These are phyloP conservation scores for Rhytidhysteron rufulum DNA, from an alignment of 2,329 filamentous ascomycete genomes.

Conservation along the genomic window DNA sequence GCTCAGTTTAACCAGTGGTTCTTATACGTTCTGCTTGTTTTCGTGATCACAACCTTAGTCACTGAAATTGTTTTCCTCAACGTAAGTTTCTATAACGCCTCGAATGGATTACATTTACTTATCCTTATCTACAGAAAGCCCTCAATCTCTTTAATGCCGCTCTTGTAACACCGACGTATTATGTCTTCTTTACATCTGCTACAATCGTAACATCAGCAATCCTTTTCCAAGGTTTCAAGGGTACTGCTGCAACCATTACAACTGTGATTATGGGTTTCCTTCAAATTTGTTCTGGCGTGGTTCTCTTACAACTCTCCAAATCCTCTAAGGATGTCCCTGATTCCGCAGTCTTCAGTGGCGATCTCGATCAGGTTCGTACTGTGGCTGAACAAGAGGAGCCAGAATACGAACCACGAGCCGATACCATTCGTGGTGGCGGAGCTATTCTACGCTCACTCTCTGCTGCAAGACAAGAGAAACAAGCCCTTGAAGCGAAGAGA, in stretches of 20 bases:
- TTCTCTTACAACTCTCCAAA: constrained; percentile 92
- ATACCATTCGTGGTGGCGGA: constrained; percentile 87
- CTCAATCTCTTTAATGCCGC: constrained; percentile 96
- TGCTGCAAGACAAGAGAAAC: constrained; percentile 68
- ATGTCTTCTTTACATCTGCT: constrained; percentile 94
- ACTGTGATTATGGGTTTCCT: constrained; percentile 93
- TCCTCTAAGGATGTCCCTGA: constrained; percentile 97
- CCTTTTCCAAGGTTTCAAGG: constrained; percentile 91
- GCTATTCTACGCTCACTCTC: constrained; percentile 85
- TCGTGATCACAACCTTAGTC: constrained; percentile 82
- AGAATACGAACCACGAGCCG: constrained; percentile 94
- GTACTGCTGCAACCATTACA: constrained; percentile 71
- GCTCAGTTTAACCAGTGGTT: constrained; percentile 98
- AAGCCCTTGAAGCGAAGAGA: constrained; percentile 73
- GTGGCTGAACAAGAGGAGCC: constrained; percentile 93
- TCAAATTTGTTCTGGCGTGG: constrained; percentile 87
- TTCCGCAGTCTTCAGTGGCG: constrained; percentile 83
- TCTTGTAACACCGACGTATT: constrained; percentile 95
- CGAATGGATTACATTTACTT: constrained; percentile 26
- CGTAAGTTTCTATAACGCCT: constrained; percentile 53
- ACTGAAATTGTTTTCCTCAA: constrained; percentile 96
- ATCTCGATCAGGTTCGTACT: constrained; percentile 91
- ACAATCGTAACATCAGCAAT: constrained; percentile 93
- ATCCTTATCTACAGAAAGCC: constrained; percentile 70
- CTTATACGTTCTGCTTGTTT: constrained; percentile 83